These are phyloP conservation scores for Beauveria caledonica DNA, from an alignment of 2,329 filamentous ascomycete species.

Conservation along the genomic window DNA sequence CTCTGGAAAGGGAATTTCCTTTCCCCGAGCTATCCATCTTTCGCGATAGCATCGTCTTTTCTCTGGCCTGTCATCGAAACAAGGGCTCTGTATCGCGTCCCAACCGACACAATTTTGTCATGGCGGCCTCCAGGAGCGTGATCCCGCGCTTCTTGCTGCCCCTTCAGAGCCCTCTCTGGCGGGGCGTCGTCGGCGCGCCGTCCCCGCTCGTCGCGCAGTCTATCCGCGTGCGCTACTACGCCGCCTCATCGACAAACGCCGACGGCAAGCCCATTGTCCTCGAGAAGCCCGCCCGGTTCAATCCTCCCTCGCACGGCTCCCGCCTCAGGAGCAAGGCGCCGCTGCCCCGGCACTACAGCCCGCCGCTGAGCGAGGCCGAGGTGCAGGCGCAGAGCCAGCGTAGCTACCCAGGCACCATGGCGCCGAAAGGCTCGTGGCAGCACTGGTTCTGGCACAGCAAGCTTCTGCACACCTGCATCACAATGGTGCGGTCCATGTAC, in stretches of 20 bases:
- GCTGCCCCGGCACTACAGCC: constrained; percentile 64
- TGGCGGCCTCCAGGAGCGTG: constrained; percentile 41
- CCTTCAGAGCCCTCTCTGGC: constrained; percentile 50
- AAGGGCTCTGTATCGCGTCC: not conserved
- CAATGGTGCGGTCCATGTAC: constrained; percentile 53
- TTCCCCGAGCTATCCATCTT: not conserved
- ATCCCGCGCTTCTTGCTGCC: constrained; percentile 65
- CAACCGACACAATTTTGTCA: constrained; percentile 15
- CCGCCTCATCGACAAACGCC: not conserved
- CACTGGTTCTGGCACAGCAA: constrained; percentile 77
- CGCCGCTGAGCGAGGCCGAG: constrained; percentile 59
- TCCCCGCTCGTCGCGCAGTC: constrained; percentile 26
- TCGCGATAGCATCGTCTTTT: not conserved
- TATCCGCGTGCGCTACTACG: constrained; percentile 25
- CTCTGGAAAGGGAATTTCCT: constrained; percentile 9
- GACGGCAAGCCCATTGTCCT: constrained; percentile 54
- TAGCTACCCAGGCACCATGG: constrained; percentile 84
- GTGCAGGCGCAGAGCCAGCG: constrained; percentile 55
- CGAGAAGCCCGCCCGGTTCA: constrained; percentile 82
- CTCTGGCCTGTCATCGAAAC: not conserved
- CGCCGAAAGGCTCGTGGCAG: constrained; percentile 71
- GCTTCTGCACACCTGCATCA: constrained; percentile 71
- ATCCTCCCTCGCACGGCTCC: constrained; percentile 80
- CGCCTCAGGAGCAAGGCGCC: constrained; percentile 44
- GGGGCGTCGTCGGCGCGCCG: constrained; percentile 19